These are phyloP conservation scores for Ascochyta rabiei DNA, from an alignment of 2,329 filamentous ascomycete species.

Conservation along the genomic window DNA sequence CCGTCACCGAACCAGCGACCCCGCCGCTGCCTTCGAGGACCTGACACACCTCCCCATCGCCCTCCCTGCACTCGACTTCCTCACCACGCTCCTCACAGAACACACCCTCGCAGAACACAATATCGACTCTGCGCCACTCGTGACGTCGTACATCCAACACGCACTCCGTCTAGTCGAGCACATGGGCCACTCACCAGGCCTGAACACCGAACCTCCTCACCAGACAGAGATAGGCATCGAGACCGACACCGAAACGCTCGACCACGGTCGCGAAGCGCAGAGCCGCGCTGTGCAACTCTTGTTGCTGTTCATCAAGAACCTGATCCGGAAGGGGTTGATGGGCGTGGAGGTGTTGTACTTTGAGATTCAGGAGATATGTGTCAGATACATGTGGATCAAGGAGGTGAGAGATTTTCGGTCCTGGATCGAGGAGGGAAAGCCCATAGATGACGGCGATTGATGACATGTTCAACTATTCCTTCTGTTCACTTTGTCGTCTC, in stretches of 20 bases:
- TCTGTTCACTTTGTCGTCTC: no score
- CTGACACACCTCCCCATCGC: constrained; percentile 46
- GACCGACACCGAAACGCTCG: constrained; percentile 1
- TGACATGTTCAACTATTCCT: no score
- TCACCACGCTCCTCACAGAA: constrained; percentile 46
- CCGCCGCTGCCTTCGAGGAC: constrained; percentile 30
- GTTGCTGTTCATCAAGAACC: constrained; percentile 48
- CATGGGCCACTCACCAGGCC: constrained; percentile 31
- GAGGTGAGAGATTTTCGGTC: constrained; percentile 49
- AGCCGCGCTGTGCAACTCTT: constrained; percentile 45
- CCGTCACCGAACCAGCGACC: constrained; percentile 26
- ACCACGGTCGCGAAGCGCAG: constrained; percentile 44
- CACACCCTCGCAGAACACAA: constrained; percentile 25
- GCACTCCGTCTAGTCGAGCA: constrained; percentile 44
- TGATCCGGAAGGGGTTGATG: constrained; percentile 43
- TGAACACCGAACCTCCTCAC: constrained; percentile 1
- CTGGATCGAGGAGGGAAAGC: constrained; percentile 34
- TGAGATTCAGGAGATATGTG: constrained; percentile 50
- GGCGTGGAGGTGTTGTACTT: constrained; percentile 42
- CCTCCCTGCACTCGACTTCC: constrained; percentile 46
- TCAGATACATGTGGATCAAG: constrained; percentile 48
- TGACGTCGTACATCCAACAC: constrained; percentile 48
- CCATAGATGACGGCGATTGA: no score
- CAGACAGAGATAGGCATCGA: neutral
- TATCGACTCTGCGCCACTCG: constrained; percentile 40